Conservation (phyloP, 257 asterid species). For the Plantago major region DNA sequence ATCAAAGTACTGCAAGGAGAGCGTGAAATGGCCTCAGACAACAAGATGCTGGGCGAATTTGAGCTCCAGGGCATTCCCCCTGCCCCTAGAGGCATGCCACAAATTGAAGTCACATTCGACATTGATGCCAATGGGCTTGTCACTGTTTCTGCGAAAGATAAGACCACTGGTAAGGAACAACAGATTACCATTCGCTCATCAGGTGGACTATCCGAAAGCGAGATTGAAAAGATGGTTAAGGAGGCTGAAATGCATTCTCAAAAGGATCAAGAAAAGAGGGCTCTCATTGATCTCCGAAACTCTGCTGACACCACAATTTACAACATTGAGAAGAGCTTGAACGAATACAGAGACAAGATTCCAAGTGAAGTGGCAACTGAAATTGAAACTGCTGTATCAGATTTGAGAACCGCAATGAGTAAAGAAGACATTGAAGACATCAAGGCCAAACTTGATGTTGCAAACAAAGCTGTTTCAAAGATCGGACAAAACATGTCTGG, state of each 20-base stretch:
- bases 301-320: conserved; percentile 57
- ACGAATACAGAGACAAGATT: not conserved
- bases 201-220: conserved; percentile 60
- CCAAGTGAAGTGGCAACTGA: conserved; percentile 46
- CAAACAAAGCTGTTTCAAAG: conserved; percentile 56
- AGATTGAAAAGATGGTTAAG: conserved; percentile 40
- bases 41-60: conserved; percentile 58
- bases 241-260: conserved; percentile 38
- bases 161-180: conserved; percentile 58
- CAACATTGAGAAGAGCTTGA: conserved; percentile 53
- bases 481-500: conserved; percentile 60
- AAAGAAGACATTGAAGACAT: conserved; percentile 45
- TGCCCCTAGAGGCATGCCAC: conserved; percentile 2
- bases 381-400: conserved; percentile 49
- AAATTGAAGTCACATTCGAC: not conserved
- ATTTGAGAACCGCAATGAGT: conserved; percentile 40
- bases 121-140: conserved; percentile 21
- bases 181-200: conserved; percentile 62
- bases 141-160: conserved; percentile 61
- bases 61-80: conserved; percentile 42
- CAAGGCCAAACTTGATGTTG: conserved; percentile 53
- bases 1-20: conserved; percentile 59
- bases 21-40: conserved; percentile 66
- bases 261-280: conserved; percentile 61
- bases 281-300: conserved; percentile 51